Evolutionary conservation across 148 eudicot genomes (phyloP), one percentile per base, ranked within the genome.

Genomic region (Camellia granthamiana): DNA sequence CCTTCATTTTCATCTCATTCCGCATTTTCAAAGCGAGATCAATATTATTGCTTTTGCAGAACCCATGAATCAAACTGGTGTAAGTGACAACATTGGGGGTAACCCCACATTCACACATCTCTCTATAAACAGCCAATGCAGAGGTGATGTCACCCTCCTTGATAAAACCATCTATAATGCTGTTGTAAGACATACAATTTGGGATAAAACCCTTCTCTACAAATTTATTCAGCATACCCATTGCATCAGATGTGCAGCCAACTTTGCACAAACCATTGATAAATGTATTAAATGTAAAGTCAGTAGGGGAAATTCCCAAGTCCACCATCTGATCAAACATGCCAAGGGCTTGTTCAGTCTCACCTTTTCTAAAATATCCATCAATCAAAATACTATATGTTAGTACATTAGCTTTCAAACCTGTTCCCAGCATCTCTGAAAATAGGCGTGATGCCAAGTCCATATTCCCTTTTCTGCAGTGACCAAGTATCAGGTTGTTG

Each of bases 41-140:
- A 16, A 86, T 63, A 67, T 91, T 88, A 15, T 91, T 84, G 75
- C 83, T 84, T 84, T 90, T 92, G 79, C 87, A 87, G 56, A 90
- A 86, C 58, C 95, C 98, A 60, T 89, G 87, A 54, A 94, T 87
- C 88, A 94, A 85, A 79, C 81, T 78, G 49, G 98, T 92, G 82
- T 80, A 91, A 18, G 95, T 92, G 49, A 83, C 68, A 44, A 94
- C 89, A 83, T 81, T 81, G 4, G 97, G 88, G 21, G 81, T 81
- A 64, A 91, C 18, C 75, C 97, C 97, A 42, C 73, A 75, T 60
- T 85, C 82, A 30, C 74, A 74, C 94, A 94, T 90, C 78, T 89
- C 91, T 76, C 65, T 81, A 69, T 83, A 87, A 61, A 90, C 90
- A 79, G 89, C 87, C 76, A 92, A 78, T 30, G 97, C 98, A 75